These are phyloP conservation scores for Malassezia restricta DNA, from an alignment of 1,284 basidiomycete species.

Conservation along the genomic window DNA sequence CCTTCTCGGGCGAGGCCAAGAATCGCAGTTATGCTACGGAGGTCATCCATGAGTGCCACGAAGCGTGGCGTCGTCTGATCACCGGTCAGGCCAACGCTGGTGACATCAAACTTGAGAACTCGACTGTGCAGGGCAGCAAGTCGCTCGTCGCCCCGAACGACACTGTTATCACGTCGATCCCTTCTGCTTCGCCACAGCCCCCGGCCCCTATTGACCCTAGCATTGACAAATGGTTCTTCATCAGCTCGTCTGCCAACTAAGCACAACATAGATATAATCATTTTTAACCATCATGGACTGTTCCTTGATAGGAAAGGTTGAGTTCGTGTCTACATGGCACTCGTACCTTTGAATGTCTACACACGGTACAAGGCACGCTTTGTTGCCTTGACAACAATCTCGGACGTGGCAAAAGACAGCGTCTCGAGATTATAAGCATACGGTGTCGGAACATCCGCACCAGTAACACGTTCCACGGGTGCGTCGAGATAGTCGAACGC, in stretches of 20 bases:
- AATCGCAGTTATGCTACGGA: slow-evolving; percentile 93
- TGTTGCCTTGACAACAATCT: slow-evolving; percentile 32
- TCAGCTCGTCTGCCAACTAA: slow-evolving; percentile 14
- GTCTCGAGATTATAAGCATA: slow-evolving; percentile 52
- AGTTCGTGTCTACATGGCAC: too few species aligned
- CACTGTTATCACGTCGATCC: slow-evolving; percentile 57
- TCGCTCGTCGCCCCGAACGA: slow-evolving; percentile 58
- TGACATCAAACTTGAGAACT: slow-evolving; percentile 49
- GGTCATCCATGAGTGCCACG: slow-evolving; percentile 96
- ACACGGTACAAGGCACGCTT: slow-evolving; percentile 39
- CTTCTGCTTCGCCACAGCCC: slow-evolving; percentile 56
- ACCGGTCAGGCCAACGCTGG: slow-evolving; percentile 55
- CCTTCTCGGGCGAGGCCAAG: slow-evolving; percentile 98
- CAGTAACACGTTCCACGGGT: slow-evolving; percentile 90
- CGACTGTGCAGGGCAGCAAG: slow-evolving; percentile 61
- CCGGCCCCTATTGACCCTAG: slow-evolving; percentile 44
- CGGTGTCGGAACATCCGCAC: slow-evolving; percentile 54
- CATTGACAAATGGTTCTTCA: slow-evolving; percentile 47
- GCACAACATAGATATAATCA: neutral
- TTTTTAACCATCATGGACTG: neutral
- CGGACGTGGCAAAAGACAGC: slow-evolving; percentile 38
- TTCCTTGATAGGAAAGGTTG: neutral
- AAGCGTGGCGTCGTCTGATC: slow-evolving; percentile 92
- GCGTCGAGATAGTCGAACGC: slow-evolving; percentile 57
- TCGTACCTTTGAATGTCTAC: neutral